Evolutionary conservation across 169 alveolate species (phyloP).

Genomic region (Eimeria mitis): DNA sequence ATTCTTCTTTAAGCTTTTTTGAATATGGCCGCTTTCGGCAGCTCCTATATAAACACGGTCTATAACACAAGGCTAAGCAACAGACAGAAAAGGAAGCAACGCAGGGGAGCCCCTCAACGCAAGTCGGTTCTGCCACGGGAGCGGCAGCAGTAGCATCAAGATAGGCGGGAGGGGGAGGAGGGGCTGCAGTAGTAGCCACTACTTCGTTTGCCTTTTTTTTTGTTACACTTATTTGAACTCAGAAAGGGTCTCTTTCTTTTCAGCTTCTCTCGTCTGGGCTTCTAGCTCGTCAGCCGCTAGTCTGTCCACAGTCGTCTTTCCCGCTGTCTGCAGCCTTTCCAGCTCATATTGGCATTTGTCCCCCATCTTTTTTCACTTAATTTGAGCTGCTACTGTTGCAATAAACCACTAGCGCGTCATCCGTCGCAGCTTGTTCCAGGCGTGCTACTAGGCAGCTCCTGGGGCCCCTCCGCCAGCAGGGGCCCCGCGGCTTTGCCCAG

Average conservation of each 20-base stretch:
- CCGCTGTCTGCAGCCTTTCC: conserved; percentile 24
- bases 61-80: neutral
- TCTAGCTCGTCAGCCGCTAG: conserved; percentile 46
- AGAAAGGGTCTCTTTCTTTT: conserved; percentile 25
- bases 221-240: conserved; percentile 42
- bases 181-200: conserved; percentile 20
- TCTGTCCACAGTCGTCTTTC: conserved; percentile 15
- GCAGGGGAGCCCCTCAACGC: conserved; percentile 26
- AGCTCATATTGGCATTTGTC: neutral
- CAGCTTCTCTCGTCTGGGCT: conserved; percentile 33
- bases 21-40: neutral
- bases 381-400: neutral
- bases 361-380: neutral
- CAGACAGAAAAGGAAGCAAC: conserved; percentile 36
- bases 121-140: conserved; percentile 32
- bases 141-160: conserved; percentile 58
- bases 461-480: conserved; percentile 27
- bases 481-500: conserved; percentile 1
- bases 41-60: neutral
- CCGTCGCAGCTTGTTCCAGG: neutral
- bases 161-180: conserved; percentile 64
- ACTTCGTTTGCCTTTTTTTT: neutral
- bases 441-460: conserved; percentile 32
- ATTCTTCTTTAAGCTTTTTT: neutral
- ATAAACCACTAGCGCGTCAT: neutral